phyloP scores from a whole-genome alignment of 75 land plant species.

The Ceratopteris richardii region DNA sequence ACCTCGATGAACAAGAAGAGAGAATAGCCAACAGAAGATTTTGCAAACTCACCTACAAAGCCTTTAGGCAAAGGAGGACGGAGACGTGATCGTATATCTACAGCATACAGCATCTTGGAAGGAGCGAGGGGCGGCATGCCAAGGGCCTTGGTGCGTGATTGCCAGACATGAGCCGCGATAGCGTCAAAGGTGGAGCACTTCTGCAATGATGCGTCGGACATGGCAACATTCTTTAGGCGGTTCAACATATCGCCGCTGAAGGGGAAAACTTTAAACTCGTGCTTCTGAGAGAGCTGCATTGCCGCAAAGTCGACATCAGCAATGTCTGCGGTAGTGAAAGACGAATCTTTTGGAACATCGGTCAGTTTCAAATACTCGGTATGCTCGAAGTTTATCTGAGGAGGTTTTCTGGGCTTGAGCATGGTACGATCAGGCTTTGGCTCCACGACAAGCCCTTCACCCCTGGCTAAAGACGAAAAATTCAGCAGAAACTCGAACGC shows the following conservation, averaged over 20 bases:
- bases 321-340: slow-evolving; percentile 13
- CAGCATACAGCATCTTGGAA: slow-evolving; percentile 25
- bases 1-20: too few species aligned
- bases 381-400: slow-evolving; percentile 19
- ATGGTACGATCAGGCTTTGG: slow-evolving; percentile 28
- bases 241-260: slow-evolving; percentile 8
- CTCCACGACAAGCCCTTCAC: slow-evolving; percentile 4
- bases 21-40: too few species aligned
- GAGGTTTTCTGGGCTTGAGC: slow-evolving; percentile 21
- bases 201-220: slow-evolving; percentile 9
- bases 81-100: slow-evolving; percentile 21
- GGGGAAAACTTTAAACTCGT: slow-evolving; percentile 9
- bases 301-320: slow-evolving; percentile 12
- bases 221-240: slow-evolving; percentile 21
- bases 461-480: slow-evolving; percentile 16
- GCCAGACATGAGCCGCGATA: slow-evolving; percentile 30
- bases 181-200: slow-evolving; percentile 31
- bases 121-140: slow-evolving; percentile 10
- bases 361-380: slow-evolving; percentile 23
- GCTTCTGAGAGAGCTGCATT: slow-evolving; percentile 6
- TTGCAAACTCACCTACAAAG: slow-evolving; percentile 24
- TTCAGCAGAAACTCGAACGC: slow-evolving; percentile 23
- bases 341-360: slow-evolving; percentile 9
- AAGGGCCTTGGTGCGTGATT: slow-evolving; percentile 20
- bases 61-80: slow-evolving; percentile 17